These are phyloP conservation scores for Phialocephala subalpina DNA, from an alignment of 2,329 filamentous ascomycete genomes.

Conservation along the genomic window DNA sequence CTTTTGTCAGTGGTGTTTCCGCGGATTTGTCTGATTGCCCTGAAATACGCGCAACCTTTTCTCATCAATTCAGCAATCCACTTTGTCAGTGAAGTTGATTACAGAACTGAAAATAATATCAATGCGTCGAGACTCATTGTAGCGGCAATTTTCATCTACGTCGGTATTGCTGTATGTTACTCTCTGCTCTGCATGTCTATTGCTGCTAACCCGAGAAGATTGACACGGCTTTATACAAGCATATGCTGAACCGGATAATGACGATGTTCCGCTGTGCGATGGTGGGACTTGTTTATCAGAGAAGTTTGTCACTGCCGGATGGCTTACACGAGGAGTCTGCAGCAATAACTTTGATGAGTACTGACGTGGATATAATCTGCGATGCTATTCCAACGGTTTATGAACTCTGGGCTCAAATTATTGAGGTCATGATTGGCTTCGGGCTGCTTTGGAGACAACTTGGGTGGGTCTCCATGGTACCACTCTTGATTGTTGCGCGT, in stretches of 20 bases:
- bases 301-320: conserved; percentile 39
- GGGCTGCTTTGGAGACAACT: conserved; percentile 48
- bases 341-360: conserved; percentile 50
- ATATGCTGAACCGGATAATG: no score
- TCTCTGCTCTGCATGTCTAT: no score
- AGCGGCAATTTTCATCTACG: conserved; percentile 32
- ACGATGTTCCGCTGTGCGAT: neutral
- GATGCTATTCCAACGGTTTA: conserved; percentile 48
- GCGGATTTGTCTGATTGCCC: conserved; percentile 34
- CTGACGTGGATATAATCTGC: conserved; percentile 48
- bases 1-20: conserved; percentile 31
- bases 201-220: no score
- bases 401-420: conserved; percentile 50
- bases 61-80: conserved; percentile 28
- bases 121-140: conserved; percentile 33
- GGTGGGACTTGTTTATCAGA: conserved; percentile 46
- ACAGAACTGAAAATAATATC: neutral
- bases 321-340: conserved; percentile 42
- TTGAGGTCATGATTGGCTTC: conserved; percentile 51
- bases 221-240: no score
- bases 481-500: conserved; percentile 51
- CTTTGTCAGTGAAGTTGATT: conserved; percentile 13
- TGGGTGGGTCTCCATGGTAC: conserved; percentile 51
- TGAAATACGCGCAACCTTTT: conserved; percentile 37
- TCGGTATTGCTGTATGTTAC: conserved; percentile 30